Evolutionary conservation across 371 early-diverging fungal genomes (phyloP), one percentile per base, ranked within the genome.

Genomic region (Chytridium lagenaria): DNA sequence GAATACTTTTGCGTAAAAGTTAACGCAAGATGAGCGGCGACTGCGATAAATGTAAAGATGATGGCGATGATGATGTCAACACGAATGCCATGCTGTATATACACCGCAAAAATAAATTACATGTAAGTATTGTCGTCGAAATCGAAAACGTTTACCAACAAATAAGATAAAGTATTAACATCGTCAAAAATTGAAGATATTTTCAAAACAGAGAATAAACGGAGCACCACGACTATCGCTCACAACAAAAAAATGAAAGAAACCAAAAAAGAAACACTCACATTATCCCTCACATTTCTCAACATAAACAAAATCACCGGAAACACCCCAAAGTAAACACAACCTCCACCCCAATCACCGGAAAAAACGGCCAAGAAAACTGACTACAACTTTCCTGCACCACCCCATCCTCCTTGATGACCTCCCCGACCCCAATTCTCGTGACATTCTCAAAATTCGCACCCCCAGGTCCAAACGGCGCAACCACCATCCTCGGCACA

Each of bases 361-460:
- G 63, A 23, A 31, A 36, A 36, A 63, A 63, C 12, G 63, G 63
- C 63, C 63, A 63, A 3, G 63, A 63, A 23, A 36, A 63, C 30
- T 36, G 63, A 7, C 63, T 36, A 23, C 63, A 63, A 10, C 3
- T 31, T 12, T 36, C 37, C 34, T 36, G 12, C 15, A 3, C 30
- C 2, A 63, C 5, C 34, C 10, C 12, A 15, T 36, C 63, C 2
- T 30, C 63, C 12, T 36, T 63, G 26, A 63, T 12, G 57, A 23
- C 26, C 12, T 36, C 63, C 12, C 30, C 30, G 2, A 5, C 63
- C 23, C 63, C 63, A 23, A 30, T 44, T 5, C 26, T 55, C 16
- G 55, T 16, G 26, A 55, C 55, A 7, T 26, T 26, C 10, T 55
- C 30, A 28, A 55, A 55, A 26, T 55, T 55, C 16, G 19, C 30